Evolutionary conservation across 2,329 filamentous ascomycete species (phyloP), one percentile per base, ranked within the genome.

Genomic region (Aspergillus calidoustus): DNA sequence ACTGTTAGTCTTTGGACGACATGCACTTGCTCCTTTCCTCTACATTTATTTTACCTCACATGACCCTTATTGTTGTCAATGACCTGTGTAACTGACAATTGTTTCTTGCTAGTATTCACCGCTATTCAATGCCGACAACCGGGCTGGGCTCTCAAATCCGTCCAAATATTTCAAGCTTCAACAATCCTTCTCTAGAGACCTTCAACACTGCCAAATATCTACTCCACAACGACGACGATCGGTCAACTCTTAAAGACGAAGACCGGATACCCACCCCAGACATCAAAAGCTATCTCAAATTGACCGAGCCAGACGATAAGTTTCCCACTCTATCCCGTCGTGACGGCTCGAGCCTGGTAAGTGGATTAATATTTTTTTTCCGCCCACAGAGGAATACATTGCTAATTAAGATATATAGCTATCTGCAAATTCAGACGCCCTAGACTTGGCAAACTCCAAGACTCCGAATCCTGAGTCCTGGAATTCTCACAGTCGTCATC

Each of bases 111-210:
- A 96, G 92, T 68, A 84, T 89, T 63, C 96, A 97, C 76, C 90
- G 94, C 66, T 96, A 96, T 78, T 97, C 94, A 4, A 93, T 97
- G 91, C 94, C 94, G 34, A 91, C 94, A 55, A 92, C 71, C 38
- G 76, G 74, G 22, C 65, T 76, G 44, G 72, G 69, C 48, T 71
- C 71, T 52, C 69, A 75, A 28, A 60, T 72, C 30, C 73, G 74
- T n/a, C 68, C 74, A 1, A 72, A 67, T 23, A 61, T 69, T 15
- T 68, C 71, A 44, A 68, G 64, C 19, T 76, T 73, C 57, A 73
- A 66, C 58, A 69, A 66, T 38, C 62, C 64, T 13, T 66, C 72
- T 44, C 81, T 96, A 60, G 93, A 95, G 64, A 89, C 91, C 68
- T 92, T 92, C 71, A 93, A 95, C 79, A 93, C 91, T 13, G 87